A percentile compares a stretch with the other conserved stretches of the same genome.
phyloP scores from a whole-genome alignment of 2,329 filamentous ascomycete genomes.

The Xylaria sp. region DNA sequence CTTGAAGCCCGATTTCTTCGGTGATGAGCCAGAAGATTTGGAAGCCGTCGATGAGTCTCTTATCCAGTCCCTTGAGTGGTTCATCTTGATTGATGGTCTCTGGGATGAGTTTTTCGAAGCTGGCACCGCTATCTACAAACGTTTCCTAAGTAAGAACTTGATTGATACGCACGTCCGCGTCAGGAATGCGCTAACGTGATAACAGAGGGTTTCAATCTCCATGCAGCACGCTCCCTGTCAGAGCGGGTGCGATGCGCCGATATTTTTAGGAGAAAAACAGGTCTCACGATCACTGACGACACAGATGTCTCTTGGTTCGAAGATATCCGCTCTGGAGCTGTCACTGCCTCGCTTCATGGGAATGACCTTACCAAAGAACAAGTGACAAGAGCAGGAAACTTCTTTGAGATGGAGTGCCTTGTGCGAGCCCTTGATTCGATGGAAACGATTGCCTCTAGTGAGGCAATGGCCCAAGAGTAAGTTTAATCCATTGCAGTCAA shows the following conservation, averaged over 20 bases:
- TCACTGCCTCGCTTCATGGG: slow-evolving; percentile 48
- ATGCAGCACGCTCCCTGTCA: slow-evolving; percentile 65
- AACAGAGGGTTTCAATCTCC: slow-evolving; percentile 62
- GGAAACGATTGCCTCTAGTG: slow-evolving; percentile 71
- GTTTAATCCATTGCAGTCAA: slow-evolving; percentile 43
- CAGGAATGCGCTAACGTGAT: slow-evolving; percentile 25
- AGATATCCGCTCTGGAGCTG: slow-evolving; percentile 43
- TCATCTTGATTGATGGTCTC: slow-evolving; percentile 76
- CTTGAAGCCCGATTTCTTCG: slow-evolving; percentile 78
- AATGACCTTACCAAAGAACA: slow-evolving; percentile 54
- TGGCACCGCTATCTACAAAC: slow-evolving; percentile 80
- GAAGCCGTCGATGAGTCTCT: slow-evolving; percentile 74
- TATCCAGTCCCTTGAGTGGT: slow-evolving; percentile 87
- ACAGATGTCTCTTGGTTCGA: slow-evolving; percentile 49
- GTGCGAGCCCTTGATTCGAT: slow-evolving; percentile 73
- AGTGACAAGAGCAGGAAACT: slow-evolving; percentile 67
- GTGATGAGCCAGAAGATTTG: slow-evolving; percentile 65
- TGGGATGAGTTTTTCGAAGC: slow-evolving; percentile 77
- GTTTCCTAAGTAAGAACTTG: slow-evolving; percentile 78
- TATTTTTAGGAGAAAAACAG: slow-evolving; percentile 56
- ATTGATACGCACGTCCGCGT: background rate
- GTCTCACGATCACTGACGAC: slow-evolving; percentile 51
- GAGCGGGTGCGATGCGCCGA: slow-evolving; percentile 62
- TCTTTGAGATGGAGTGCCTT: slow-evolving; percentile 76
- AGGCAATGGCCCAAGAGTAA: slow-evolving; percentile 64